Evolutionary conservation across 2,329 filamentous ascomycete genomes (phyloP).

Genomic region (Fusarium sp.): DNA sequence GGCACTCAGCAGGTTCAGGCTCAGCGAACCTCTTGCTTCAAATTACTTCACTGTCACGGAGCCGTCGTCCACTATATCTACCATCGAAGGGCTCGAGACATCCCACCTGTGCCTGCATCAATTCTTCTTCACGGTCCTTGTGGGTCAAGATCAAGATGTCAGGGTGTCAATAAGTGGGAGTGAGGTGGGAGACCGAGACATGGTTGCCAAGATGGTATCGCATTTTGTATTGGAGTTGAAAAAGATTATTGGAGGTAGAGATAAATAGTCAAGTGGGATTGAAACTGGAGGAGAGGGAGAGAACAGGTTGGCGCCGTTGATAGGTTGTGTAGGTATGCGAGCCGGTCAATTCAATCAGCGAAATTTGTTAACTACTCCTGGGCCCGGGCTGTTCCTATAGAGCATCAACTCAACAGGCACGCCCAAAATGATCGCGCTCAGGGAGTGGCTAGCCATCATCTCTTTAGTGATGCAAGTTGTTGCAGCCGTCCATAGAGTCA

Average conservation of each 20-base stretch:
- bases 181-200: neutral
- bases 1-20: neutral
- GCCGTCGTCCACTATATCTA: neutral
- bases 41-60: slow-evolving; percentile 3
- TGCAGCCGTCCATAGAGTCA: too few relatives aligned
- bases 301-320: too few relatives aligned
- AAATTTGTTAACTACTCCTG: too few relatives aligned
- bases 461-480: too few relatives aligned
- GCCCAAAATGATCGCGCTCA: too few relatives aligned
- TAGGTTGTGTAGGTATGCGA: neutral
- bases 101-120: neutral
- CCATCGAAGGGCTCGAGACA: neutral
- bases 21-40: slow-evolving; percentile 10
- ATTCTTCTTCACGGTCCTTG: neutral
- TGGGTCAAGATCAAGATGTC: neutral
- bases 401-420: too few relatives aligned
- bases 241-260: neutral
- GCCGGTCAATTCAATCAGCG: too few relatives aligned
- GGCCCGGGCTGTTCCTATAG: too few relatives aligned
- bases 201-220: neutral
- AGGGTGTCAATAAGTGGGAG: neutral
- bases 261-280: too few relatives aligned
- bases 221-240: neutral
- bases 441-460: too few relatives aligned
- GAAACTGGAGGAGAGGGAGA: too few relatives aligned